A percentile compares a stretch with the other conserved stretches of the same genome.
These are phyloP conservation scores for Magnaporthales sp. DNA, from an alignment of 2,329 filamentous ascomycete species.

Conservation along the genomic window DNA sequence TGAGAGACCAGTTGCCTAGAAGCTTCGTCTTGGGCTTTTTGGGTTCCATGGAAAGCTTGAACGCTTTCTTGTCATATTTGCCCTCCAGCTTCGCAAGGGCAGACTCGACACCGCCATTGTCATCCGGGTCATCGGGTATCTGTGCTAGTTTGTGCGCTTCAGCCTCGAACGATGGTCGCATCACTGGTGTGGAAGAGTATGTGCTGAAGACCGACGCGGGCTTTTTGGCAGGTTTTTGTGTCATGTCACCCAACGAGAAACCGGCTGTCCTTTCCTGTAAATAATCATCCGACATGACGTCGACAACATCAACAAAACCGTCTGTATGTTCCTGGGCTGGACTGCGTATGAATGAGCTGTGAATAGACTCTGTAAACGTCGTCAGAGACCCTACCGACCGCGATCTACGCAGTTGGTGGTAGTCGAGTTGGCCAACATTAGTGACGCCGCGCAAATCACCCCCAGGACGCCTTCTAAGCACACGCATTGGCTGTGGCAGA, in stretches of 20 bases:
- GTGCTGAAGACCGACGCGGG: constrained; percentile 50
- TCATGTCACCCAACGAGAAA: constrained; percentile 51
- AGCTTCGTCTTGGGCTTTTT: constrained; percentile 12
- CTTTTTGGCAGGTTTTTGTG: constrained; percentile 37
- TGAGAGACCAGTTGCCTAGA: constrained; percentile 4
- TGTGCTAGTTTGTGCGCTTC: constrained; percentile 81
- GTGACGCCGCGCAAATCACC: constrained; percentile 64
- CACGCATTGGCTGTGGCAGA: constrained; percentile 45
- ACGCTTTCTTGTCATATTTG: constrained; percentile 54
- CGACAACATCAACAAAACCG: constrained; percentile 34
- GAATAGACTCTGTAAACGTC: constrained; percentile 50
- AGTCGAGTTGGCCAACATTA: constrained; percentile 54
- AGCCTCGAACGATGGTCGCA: constrained; percentile 74
- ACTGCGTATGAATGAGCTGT: constrained; percentile 46
- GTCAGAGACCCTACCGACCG: constrained; percentile 52
- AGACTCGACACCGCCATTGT: constrained; percentile 86
- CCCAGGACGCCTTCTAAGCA: constrained; percentile 64
- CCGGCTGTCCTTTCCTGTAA: constrained; percentile 32
- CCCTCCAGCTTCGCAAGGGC: constrained; percentile 88
- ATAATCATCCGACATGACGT: constrained; percentile 33
- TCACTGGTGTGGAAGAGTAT: constrained; percentile 51
- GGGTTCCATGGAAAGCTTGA: constrained; percentile 31
- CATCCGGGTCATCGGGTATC: constrained; percentile 71
- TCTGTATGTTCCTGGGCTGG: constrained; percentile 25
- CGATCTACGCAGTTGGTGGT: constrained; percentile 38